Conservation (phyloP, 2,329 filamentous ascomycete genomes). For the Simplicillium sp. region DNA sequence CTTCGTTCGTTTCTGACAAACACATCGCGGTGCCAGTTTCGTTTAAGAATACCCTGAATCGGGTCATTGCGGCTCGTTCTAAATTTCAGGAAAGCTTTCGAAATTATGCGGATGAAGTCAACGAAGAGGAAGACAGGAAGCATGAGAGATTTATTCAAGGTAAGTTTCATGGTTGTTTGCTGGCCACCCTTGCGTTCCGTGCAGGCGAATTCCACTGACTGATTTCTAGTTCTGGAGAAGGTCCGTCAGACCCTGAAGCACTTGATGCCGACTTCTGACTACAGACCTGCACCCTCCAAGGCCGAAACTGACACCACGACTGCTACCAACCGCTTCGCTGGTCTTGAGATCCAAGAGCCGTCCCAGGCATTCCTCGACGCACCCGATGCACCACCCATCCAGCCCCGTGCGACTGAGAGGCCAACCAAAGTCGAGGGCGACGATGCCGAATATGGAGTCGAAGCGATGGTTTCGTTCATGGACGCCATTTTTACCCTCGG, state of each 20-base stretch:
- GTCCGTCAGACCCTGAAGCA: conserved; percentile 10
- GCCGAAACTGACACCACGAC: neutral
- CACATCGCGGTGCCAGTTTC: conserved; percentile 6
- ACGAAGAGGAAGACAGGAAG: conserved; percentile 1
- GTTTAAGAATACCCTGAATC: conserved; percentile 8
- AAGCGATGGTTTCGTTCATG: too few species aligned
- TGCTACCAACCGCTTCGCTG: conserved; percentile 6
- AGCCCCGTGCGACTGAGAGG: too few species aligned
- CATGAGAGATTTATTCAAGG: too few species aligned
- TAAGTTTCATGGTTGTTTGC: too few species aligned
- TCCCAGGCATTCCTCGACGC: conserved; percentile 11
- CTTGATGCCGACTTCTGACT: conserved; percentile 7
- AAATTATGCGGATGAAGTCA: neutral
- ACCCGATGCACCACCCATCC: conserved; percentile 2
- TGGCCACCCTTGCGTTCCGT: too few species aligned
- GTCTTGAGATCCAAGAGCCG: conserved; percentile 9
- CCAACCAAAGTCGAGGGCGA: too few species aligned
- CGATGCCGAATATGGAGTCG: too few species aligned
- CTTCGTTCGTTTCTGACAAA: conserved; percentile 6
- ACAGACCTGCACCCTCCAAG: neutral
- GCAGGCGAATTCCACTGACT: too few species aligned
- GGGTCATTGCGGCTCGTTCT: conserved; percentile 10
- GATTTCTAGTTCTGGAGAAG: conserved; percentile 12
- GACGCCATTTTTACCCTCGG: too few species aligned
- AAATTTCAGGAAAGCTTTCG: conserved; percentile 7